phyloP scores from a whole-genome alignment of 768 basidiomycete genomes.

The Boletus subcaerulescens region DNA sequence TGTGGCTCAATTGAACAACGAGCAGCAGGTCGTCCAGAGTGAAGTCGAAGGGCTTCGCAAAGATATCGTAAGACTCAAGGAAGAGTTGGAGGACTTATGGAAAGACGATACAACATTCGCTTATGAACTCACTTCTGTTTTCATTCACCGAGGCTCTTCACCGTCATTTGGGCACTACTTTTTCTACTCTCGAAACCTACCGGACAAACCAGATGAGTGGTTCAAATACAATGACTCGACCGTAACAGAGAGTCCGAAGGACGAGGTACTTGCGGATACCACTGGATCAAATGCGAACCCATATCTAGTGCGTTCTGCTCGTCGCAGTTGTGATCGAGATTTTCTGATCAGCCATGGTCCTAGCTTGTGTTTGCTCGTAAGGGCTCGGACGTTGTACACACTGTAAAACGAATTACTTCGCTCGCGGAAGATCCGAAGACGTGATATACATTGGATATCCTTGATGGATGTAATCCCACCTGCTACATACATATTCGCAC shows the following conservation, averaged over 20 bases:
- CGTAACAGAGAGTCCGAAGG: conserved; percentile 71
- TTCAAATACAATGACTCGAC: conserved; percentile 96
- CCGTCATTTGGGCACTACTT: conserved; percentile 94
- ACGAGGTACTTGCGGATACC: conserved; percentile 85
- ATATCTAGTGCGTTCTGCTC: conserved; percentile 61
- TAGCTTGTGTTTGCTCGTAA: conserved; percentile 85
- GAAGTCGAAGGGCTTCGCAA: conserved; percentile 58
- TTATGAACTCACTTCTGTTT: conserved; percentile 92
- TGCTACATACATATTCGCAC: conserved; percentile 9
- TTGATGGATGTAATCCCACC: conserved; percentile 17
- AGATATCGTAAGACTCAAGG: conserved; percentile 54
- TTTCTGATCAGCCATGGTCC: conserved; percentile 4
- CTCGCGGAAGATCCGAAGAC: conserved; percentile 27
- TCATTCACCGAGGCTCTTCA: conserved; percentile 88
- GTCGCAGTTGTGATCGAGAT: conserved; percentile 1
- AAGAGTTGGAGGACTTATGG: conserved; percentile 75
- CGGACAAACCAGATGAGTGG: conserved; percentile 78
- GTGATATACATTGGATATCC: conserved; percentile 29
- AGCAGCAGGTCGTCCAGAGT: conserved; percentile 47
- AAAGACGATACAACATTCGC: conserved; percentile 57
- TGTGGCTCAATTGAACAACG: conserved; percentile 46
- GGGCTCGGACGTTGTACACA: conserved; percentile 74
- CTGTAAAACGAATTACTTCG: conserved; percentile 62
- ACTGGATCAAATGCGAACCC: conserved; percentile 91
- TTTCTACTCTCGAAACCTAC: conserved; percentile 89